phyloP scores from a whole-genome alignment of 2,329 filamentous ascomycete genomes.

The Aspergillus hortae region DNA sequence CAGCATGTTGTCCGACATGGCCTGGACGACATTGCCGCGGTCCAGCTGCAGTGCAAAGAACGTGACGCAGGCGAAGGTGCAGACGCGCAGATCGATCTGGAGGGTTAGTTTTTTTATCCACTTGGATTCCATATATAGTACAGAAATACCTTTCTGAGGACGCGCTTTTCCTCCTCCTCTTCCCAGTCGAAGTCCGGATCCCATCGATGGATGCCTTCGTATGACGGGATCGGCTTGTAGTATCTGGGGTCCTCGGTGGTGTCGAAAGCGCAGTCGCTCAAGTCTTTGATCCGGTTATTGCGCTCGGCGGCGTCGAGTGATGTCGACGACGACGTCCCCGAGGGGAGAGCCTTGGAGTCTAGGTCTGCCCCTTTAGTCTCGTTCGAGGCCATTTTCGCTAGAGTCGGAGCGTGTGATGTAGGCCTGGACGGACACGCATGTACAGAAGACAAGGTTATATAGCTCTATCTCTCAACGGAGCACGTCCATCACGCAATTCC shows the following conservation, averaged over 20 bases:
- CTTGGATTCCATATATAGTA: not conserved
- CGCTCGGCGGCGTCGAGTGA: slow-evolving; percentile 3
- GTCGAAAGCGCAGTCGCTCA: slow-evolving; percentile 31
- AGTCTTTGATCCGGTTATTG: slow-evolving; percentile 5
- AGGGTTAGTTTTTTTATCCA: not conserved
- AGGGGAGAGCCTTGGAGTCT: slow-evolving; percentile 11
- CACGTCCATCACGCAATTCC: slow-evolving; percentile 14
- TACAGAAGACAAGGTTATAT: too few species aligned
- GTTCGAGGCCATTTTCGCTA: slow-evolving; percentile 11
- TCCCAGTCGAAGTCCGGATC: slow-evolving; percentile 47
- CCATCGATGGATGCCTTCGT: slow-evolving; percentile 50
- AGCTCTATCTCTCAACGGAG: too few species aligned
- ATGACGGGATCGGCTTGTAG: slow-evolving; percentile 38
- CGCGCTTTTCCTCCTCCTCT: slow-evolving; percentile 40
- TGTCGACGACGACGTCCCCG: slow-evolving; percentile 13
- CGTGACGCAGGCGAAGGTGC: slow-evolving; percentile 51
- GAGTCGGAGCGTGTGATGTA: too few species aligned
- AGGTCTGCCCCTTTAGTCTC: slow-evolving; percentile 9
- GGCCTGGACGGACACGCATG: too few species aligned
- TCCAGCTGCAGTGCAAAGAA: slow-evolving; percentile 65
- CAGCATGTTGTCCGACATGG: slow-evolving; percentile 60
- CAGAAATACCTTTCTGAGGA: slow-evolving; percentile 34
- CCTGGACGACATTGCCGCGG: slow-evolving; percentile 60
- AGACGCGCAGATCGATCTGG: slow-evolving; percentile 43
- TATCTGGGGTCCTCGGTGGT: slow-evolving; percentile 31